Percentiles rank a stretch among this genome's conserved stretches.
Conservation (phyloP, 495 filamentous ascomycete genomes). For the Xylaria intraflava region DNA sequence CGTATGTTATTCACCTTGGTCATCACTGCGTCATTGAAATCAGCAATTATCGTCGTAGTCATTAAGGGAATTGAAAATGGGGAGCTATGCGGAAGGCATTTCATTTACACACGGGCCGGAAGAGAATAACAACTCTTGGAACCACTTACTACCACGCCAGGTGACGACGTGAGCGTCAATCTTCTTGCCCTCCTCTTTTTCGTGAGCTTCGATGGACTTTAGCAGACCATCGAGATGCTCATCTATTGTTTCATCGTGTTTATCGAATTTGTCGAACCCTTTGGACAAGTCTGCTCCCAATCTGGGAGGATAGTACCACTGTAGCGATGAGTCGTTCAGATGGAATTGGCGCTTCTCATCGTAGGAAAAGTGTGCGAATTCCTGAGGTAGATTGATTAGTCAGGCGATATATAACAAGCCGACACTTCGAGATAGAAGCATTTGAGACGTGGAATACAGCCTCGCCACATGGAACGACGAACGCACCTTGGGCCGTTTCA, state of each 20-base stretch:
- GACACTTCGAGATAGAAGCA: background rate
- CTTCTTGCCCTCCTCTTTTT: conserved; percentile 57
- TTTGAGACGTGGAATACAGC: background rate
- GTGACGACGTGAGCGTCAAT: conserved; percentile 78
- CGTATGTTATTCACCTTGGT: conserved; percentile 61
- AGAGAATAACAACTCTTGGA: background rate
- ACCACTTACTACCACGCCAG: conserved; percentile 64
- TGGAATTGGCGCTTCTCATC: conserved; percentile 72
- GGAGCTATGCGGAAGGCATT: too few relatives aligned
- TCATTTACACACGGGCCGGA: too few relatives aligned
- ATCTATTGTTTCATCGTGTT: conserved; percentile 73
- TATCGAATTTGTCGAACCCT: conserved; percentile 77
- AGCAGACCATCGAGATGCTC: conserved; percentile 85
- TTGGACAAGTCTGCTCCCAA: conserved; percentile 64
- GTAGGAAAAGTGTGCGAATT: conserved; percentile 88
- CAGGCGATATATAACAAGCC: background rate
- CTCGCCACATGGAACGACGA: conserved; percentile 11
- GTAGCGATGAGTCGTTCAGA: conserved; percentile 68
- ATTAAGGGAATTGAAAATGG: too few relatives aligned
- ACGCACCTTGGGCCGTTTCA: conserved; percentile 60
- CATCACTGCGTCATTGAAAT: conserved; percentile 52
- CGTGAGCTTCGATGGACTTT: conserved; percentile 63
- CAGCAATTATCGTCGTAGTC: background rate
- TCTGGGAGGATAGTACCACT: conserved; percentile 78
- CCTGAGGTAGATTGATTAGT: conserved; percentile 38